These are phyloP conservation scores for Alloascoidea hylecoeti DNA, from an alignment of 805 yeast species.

Conservation along the genomic window DNA sequence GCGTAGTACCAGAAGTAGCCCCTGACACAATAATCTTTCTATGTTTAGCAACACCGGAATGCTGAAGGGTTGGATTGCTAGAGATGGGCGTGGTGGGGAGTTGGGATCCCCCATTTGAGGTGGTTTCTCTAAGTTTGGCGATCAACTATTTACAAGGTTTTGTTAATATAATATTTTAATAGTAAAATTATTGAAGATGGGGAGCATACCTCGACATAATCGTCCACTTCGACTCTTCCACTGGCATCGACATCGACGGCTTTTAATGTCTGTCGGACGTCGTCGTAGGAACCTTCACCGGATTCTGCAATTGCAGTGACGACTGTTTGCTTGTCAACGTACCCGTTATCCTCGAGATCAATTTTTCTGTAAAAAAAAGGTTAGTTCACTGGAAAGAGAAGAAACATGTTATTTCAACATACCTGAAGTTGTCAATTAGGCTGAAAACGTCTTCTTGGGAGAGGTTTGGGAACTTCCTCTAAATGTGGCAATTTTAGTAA, in stretches of 20 bases:
- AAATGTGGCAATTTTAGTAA: too few species aligned
- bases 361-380: constrained; percentile 31
- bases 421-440: constrained; percentile 69
- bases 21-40: constrained; percentile 80
- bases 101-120: constrained; percentile 9
- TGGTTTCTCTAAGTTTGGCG: constrained; percentile 56
- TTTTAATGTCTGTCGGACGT: constrained; percentile 86
- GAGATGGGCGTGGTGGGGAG: constrained; percentile 15
- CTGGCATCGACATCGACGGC: constrained; percentile 89
- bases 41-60: constrained; percentile 38
- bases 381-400: not conserved
- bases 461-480: constrained; percentile 77
- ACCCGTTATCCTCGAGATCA: constrained; percentile 87
- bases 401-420: constrained; percentile 7
- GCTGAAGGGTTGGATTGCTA: constrained; percentile 24
- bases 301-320: constrained; percentile 68
- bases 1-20: constrained; percentile 82
- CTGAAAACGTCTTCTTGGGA: constrained; percentile 78
- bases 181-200: too few species aligned
- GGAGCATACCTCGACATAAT: constrained; percentile 59
- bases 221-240: constrained; percentile 94
- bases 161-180: too few species aligned
- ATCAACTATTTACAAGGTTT: constrained; percentile 28
- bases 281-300: constrained; percentile 80
- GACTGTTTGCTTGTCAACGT: constrained; percentile 84